Conservation (phyloP, 1,284 basidiomycete species). For the Stygiomarasmius scandens region DNA sequence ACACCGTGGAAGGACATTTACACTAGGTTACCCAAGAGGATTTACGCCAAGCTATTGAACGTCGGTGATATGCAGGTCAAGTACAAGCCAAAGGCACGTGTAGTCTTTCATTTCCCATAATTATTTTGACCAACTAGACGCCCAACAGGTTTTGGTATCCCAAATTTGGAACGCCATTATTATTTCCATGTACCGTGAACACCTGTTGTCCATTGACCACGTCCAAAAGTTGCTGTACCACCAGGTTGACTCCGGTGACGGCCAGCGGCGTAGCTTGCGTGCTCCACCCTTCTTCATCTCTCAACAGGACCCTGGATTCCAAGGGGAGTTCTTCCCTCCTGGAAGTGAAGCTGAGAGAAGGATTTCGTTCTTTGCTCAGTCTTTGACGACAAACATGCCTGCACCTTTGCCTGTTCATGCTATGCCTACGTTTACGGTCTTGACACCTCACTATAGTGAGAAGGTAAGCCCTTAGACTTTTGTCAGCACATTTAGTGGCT, state of each 20-base stretch:
- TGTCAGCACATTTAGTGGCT: background rate
- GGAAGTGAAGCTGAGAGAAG: conserved; percentile 93
- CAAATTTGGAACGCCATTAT: conserved; percentile 99
- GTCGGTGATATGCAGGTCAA: conserved; percentile 93
- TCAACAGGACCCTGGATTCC: conserved; percentile 81
- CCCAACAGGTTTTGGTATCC: conserved; percentile 82
- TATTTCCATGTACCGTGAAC: conserved; percentile 99
- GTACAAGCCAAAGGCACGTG: conserved; percentile 90
- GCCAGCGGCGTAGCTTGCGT: conserved; percentile 84
- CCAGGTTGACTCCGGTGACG: conserved; percentile 83
- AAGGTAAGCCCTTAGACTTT: conserved; percentile 56
- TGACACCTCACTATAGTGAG: conserved; percentile 95
- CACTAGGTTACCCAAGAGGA: conserved; percentile 89
- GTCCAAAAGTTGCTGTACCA: conserved; percentile 95
- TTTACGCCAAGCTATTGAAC: conserved; percentile 91
- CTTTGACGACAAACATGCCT: conserved; percentile 87
- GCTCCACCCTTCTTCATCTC: conserved; percentile 96
- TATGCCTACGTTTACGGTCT: conserved; percentile 96
- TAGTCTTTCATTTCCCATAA: background rate
- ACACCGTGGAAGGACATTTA: conserved; percentile 97
- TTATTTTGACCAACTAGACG: conserved; percentile 1
- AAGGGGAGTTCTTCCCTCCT: conserved; percentile 91
- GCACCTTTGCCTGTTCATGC: conserved; percentile 91
- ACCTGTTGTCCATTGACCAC: conserved; percentile 93
- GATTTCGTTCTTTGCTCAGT: conserved; percentile 97